These are phyloP conservation scores for Petasospora fabianii DNA, from an alignment of 1,139 yeast genomes.

Conservation along the genomic window DNA sequence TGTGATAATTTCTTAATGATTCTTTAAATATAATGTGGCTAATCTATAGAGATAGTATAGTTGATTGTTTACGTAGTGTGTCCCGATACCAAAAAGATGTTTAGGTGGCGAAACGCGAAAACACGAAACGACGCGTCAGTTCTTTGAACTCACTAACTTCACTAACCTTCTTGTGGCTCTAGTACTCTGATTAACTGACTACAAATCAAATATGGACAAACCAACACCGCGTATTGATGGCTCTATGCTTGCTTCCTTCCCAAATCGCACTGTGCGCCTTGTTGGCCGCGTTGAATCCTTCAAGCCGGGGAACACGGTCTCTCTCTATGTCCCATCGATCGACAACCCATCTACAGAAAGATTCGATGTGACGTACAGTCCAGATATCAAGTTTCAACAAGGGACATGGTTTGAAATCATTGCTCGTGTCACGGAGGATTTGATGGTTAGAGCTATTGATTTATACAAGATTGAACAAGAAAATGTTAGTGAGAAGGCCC, in stretches of 20 bases:
- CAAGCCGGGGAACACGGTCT: constrained; percentile 6
- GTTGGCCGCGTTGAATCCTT: constrained; percentile 32
- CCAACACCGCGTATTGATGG: constrained; percentile 35
- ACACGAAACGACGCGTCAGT: constrained; percentile 1
- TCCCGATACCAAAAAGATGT: no score
- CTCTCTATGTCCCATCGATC: constrained; percentile 13
- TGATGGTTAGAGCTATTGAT: constrained; percentile 31
- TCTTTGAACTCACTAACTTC: background rate
- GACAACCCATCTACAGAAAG: constrained; percentile 11
- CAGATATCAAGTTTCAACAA: constrained; percentile 17
- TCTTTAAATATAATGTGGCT: no score
- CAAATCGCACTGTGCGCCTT: constrained; percentile 34
- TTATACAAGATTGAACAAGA: constrained; percentile 31
- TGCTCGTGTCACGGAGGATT: constrained; percentile 32
- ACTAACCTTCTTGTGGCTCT: background rate
- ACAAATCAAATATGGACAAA: constrained; percentile 11
- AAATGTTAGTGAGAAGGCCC: constrained; percentile 33
- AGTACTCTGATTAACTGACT: background rate
- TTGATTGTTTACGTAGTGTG: no score
- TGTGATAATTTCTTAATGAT: no score
- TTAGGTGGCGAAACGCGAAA: constrained; percentile 7
- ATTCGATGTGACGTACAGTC: constrained; percentile 12
- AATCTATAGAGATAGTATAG: no score
- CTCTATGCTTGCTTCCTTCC: constrained; percentile 28
- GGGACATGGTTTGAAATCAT: constrained; percentile 35